Evolutionary conservation across 805 yeast species (phyloP), one percentile per base, ranked within the genome.

Genomic region (Blastobotrys peoriensis): DNA sequence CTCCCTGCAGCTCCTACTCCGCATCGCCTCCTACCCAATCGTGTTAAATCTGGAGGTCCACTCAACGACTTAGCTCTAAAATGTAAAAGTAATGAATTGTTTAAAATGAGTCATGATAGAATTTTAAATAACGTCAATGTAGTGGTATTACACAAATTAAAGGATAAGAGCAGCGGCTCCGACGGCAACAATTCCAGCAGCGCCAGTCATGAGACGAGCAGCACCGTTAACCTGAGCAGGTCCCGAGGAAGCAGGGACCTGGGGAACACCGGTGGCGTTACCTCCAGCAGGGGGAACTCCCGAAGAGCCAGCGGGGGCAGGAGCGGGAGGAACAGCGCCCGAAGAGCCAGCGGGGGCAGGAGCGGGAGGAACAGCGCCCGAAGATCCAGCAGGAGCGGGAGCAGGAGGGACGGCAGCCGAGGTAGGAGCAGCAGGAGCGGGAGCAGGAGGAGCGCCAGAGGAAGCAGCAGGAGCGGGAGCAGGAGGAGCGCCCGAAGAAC

Each of bases 161-260:
- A 50, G 34, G 33, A 55, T 41, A 20, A 55, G 45, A 45, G 55
- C 59, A 41, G 50, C 60, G 40, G 49, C 62, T 27, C 55, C 48
- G 37, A 48, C 47, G 38, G 53, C 54, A 40, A 50, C 59, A 36
- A 52, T 51, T 36, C 55, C 63, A 33, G 44, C 40, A 22, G 45
- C 41, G 19, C 51, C 51, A 25, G 41, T 44, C 20, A 25, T 25
- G 10, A 17, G 15, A 21, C 8, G n/a, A 19, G 19, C 22, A 9
- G 25, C 39, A 18, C 39, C 39, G 21, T 36, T 19, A 25, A 25
- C 30, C 30, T 25, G 30, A 8, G 13, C 13, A 25, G 30, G 30
- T 22, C 23, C 5, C 13, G 36, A 19, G n/a, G 46, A 9, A 9
- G 21, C 15, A n/a, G 46, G 15, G n/a, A 9, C 18, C 6, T 22